These are phyloP conservation scores for Paraglomus occultum DNA, from an alignment of 192 early-diverging fungal genomes.

Conservation along the genomic window DNA sequence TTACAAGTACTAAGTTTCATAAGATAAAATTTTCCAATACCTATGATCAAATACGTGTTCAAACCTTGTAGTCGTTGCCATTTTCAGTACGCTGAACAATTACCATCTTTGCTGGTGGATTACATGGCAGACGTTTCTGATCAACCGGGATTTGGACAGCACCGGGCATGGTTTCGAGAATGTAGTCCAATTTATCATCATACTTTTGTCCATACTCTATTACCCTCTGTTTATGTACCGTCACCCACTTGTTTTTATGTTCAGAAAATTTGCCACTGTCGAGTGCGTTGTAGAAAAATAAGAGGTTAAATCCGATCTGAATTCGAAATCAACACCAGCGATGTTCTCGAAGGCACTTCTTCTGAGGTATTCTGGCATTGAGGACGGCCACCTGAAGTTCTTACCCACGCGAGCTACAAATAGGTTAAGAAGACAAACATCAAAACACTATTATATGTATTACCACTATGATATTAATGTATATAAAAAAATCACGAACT, in stretches of 20 bases:
- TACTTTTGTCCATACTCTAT: conserved; percentile 14
- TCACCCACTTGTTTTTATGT: conserved; percentile 9
- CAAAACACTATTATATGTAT: conserved; percentile 9
- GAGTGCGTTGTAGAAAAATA: conserved; percentile 21
- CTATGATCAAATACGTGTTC: conserved; percentile 9
- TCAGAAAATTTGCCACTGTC: neutral
- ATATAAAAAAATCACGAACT: neutral
- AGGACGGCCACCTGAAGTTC: conserved; percentile 23
- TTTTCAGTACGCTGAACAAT: neutral
- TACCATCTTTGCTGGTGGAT: conserved; percentile 8
- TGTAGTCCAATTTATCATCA: neutral
- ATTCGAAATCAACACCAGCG: conserved; percentile 5
- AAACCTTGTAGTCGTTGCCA: conserved; percentile 21
- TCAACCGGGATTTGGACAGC: conserved; percentile 16
- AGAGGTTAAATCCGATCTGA: neutral
- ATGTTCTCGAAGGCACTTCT: conserved; percentile 4
- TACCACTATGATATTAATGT: conserved; percentile 14
- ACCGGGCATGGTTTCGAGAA: conserved; percentile 21
- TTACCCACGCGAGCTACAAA: conserved; percentile 22
- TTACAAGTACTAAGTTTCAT: no score
- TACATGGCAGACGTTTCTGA: neutral
- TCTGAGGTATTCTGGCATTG: conserved; percentile 23
- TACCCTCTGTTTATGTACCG: neutral
- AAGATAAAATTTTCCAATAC: no score
- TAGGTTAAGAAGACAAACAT: conserved; percentile 7